Conservation (phyloP, 352 stramenopile species). For the Globisporangium emineosum region DNA sequence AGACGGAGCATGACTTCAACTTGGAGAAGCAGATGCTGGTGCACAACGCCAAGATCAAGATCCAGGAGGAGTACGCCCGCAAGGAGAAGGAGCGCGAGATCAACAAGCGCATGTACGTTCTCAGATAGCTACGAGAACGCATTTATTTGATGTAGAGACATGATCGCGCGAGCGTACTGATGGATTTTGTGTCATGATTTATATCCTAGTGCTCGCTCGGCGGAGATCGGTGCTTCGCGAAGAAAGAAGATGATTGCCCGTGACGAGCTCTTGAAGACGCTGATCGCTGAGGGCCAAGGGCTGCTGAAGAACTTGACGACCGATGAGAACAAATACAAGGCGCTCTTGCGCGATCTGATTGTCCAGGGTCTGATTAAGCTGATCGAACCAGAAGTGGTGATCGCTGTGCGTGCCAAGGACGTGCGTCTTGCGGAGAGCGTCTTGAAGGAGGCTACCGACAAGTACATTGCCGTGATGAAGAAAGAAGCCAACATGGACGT, state of each 20-base stretch:
- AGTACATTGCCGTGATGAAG: conserved; percentile 85
- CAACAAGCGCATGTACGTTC: conserved; percentile 86
- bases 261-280: conserved; percentile 88
- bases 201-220: conserved; percentile 72
- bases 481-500: conserved; percentile 91
- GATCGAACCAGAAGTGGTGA: conserved; percentile 92
- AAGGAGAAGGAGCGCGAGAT: conserved; percentile 98
- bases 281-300: conserved; percentile 64
- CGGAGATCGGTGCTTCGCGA: conserved; percentile 93
- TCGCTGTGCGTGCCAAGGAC: conserved; percentile 92
- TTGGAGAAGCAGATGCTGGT: conserved; percentile 98
- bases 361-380: conserved; percentile 99
- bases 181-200: background rate
- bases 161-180: background rate
- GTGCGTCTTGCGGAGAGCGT: conserved; percentile 85
- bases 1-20: conserved; percentile 99
- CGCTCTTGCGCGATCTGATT: conserved; percentile 95
- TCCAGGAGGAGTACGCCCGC: conserved; percentile 97
- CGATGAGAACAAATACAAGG: conserved; percentile 89
- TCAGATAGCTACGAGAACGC: background rate
- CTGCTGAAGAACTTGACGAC: conserved; percentile 50
- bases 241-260: conserved; percentile 97
- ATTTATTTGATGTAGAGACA: background rate
- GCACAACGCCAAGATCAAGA: conserved; percentile 97
- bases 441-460: conserved; percentile 80